Percentiles rank a stretch among this genome's conserved stretches.
Evolutionary conservation across 108 stramenopile genomes (phyloP).

Genomic region (Craspedostauros australis): DNA sequence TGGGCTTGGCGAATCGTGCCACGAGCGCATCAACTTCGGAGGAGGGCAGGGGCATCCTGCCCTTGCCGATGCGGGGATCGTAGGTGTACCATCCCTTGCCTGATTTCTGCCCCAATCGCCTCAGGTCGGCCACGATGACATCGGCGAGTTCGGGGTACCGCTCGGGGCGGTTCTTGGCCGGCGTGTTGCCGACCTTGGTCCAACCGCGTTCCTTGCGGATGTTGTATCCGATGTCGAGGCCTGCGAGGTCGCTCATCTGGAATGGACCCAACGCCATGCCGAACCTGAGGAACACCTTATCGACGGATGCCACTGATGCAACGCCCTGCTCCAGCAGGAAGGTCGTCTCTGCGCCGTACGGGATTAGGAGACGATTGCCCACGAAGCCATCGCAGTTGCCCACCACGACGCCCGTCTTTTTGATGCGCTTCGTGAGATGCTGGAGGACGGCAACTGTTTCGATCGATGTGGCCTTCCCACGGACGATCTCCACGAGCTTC

Average conservation of each 20-base stretch:
- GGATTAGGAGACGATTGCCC: slow-evolving; percentile 92
- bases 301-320: slow-evolving; percentile 56
- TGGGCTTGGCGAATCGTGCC: slow-evolving; percentile 29
- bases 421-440: slow-evolving; percentile 72
- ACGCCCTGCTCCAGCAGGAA: slow-evolving; percentile 57
- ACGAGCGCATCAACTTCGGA: slow-evolving; percentile 71
- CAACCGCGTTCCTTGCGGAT: slow-evolving; percentile 76
- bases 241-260: slow-evolving; percentile 89
- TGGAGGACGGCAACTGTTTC: slow-evolving; percentile 73
- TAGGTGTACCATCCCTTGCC: slow-evolving; percentile 89
- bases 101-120: slow-evolving; percentile 87
- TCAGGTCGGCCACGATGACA: slow-evolving; percentile 69
- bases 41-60: slow-evolving; percentile 66
- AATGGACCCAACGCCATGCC: slow-evolving; percentile 87
- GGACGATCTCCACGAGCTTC: slow-evolving; percentile 92
- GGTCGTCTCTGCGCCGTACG: slow-evolving; percentile 72
- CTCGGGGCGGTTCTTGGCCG: slow-evolving; percentile 41
- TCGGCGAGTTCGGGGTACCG: slow-evolving; percentile 88
- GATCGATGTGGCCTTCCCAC: slow-evolving; percentile 50
- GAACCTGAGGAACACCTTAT: slow-evolving; percentile 64
- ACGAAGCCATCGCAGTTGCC: slow-evolving; percentile 98
- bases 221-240: slow-evolving; percentile 90
- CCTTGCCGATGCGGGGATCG: slow-evolving; percentile 70
- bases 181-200: slow-evolving; percentile 12
- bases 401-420: slow-evolving; percentile 91